Percentiles rank a stretch among this genome's conserved stretches.
phyloP scores from a whole-genome alignment of 805 yeast species.

The Nakazawaea anatomiae region DNA sequence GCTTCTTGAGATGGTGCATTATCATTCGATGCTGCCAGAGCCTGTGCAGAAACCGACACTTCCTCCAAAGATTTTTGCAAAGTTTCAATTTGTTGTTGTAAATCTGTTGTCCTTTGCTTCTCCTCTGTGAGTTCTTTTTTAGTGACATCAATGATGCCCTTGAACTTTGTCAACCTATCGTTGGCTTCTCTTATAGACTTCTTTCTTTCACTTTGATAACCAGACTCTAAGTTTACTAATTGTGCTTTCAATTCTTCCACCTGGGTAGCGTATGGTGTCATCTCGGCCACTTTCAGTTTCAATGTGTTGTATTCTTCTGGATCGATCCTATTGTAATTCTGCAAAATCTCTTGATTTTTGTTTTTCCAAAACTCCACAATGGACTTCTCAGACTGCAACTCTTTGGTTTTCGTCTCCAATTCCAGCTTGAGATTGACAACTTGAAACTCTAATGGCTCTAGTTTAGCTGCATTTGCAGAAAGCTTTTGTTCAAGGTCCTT shows the following conservation, averaged over 20 bases:
- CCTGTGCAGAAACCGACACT: slow-evolving; percentile 2
- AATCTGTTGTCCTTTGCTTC: slow-evolving; percentile 1
- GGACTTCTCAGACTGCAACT: slow-evolving; percentile 38
- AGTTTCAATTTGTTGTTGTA: slow-evolving; percentile 19
- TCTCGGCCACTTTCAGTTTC: slow-evolving; percentile 23
- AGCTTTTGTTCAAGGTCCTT: slow-evolving; percentile 35
- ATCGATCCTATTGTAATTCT: slow-evolving; percentile 39
- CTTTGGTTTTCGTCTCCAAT: slow-evolving; percentile 42
- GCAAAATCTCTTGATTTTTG: slow-evolving; percentile 41
- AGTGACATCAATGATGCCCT: slow-evolving; percentile 6
- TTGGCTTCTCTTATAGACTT: slow-evolving; percentile 15
- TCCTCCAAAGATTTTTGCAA: slow-evolving; percentile 13
- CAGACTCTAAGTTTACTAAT: slow-evolving; percentile 15
- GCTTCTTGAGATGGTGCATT: slow-evolving; percentile 13
- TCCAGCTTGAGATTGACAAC: slow-evolving; percentile 32
- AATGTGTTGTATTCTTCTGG: slow-evolving; percentile 37
- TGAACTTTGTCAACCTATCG: slow-evolving; percentile 10
- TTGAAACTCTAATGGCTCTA: slow-evolving; percentile 41
- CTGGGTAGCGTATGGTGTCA: slow-evolving; percentile 18
- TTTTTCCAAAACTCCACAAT: slow-evolving; percentile 58
- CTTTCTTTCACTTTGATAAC: slow-evolving; percentile 9
- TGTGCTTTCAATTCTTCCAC: slow-evolving; percentile 18
- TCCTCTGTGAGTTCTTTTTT: slow-evolving; percentile 6
- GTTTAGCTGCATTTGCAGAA: slow-evolving; percentile 20
- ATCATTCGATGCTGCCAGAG: slow-evolving; percentile 10